phyloP scores from a whole-genome alignment of 345 rosid genomes.

The Sisymbrium altissimum region DNA sequence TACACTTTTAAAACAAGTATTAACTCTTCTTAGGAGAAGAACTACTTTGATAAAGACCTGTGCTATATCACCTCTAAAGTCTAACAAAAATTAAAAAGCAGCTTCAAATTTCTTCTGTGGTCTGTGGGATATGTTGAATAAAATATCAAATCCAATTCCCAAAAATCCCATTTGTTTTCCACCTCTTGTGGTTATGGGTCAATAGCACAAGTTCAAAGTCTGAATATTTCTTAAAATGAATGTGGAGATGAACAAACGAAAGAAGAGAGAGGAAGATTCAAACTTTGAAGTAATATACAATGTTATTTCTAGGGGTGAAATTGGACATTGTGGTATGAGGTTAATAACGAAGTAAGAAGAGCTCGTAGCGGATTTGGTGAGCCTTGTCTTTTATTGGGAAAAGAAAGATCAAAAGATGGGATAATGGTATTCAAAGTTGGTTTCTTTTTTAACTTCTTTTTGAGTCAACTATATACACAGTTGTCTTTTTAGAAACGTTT shows the following conservation, averaged over 20 bases:
- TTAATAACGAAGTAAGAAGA: not conserved
- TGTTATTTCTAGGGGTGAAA: not conserved
- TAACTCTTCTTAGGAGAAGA: not conserved
- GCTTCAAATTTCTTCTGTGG: constrained; percentile 3
- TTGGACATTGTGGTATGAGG: not conserved
- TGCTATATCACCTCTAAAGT: not conserved
- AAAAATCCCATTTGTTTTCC: not conserved
- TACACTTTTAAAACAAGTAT: not conserved
- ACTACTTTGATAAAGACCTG: constrained; percentile 30
- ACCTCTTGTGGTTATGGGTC: constrained; percentile 12
- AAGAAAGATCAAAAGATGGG: constrained; percentile 5
- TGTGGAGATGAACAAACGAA: no score
- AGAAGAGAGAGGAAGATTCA: not conserved
- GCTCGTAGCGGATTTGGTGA: constrained; percentile 22
- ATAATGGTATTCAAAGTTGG: constrained; percentile 26
- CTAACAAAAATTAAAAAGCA: not conserved
- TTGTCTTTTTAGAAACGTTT: constrained; percentile 15
- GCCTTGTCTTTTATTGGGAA: constrained; percentile 15
- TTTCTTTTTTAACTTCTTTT: not conserved
- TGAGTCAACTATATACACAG: constrained; percentile 11
- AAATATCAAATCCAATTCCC: not conserved
- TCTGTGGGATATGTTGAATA: constrained; percentile 6
- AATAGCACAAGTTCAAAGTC: not conserved
- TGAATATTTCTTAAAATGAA: not conserved
- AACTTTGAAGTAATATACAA: constrained; percentile 8